A percentile compares a stretch with the other conserved stretches of the same genome.
Conservation (phyloP, 345 rosid species). For the Eucalyptus cloeziana region DNA sequence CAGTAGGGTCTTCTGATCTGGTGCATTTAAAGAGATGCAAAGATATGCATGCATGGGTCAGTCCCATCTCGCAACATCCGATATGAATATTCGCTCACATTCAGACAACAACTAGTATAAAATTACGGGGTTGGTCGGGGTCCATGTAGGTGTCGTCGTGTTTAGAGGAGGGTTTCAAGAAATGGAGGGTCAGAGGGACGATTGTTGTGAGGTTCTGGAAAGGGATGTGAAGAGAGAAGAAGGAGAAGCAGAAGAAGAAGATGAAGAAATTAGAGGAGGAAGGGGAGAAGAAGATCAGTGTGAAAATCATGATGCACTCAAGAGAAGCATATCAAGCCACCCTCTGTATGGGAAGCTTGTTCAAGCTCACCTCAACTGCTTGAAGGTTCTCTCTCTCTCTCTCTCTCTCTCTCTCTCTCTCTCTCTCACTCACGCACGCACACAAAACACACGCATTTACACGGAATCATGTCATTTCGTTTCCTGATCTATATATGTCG, state of each 20-base stretch:
- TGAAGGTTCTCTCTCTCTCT: conserved; percentile 21
- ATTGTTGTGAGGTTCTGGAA: neutral
- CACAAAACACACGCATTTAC: neutral
- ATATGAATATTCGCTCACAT: neutral
- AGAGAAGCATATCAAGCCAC: conserved; percentile 37
- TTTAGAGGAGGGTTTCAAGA: neutral
- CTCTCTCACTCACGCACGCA: neutral
- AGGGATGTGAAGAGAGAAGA: neutral
- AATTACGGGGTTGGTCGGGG: neutral
- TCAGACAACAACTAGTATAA: neutral
- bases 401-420: neutral
- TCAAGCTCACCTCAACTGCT: conserved; percentile 33
- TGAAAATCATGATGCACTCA: conserved; percentile 7
- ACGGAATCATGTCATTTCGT: neutral
- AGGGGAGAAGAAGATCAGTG: neutral
- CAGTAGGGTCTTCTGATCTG: neutral
- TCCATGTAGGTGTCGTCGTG: neutral
- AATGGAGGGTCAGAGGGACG: neutral
- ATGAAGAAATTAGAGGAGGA: neutral
- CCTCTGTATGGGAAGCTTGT: conserved; percentile 37
- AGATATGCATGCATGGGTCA: neutral
- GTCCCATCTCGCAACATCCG: neutral
- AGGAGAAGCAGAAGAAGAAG: neutral
- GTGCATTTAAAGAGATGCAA: neutral
- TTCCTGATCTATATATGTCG: neutral